Evolutionary conservation across 495 filamentous ascomycete genomes (phyloP).

Genomic region (Podospora pseudocomata): DNA sequence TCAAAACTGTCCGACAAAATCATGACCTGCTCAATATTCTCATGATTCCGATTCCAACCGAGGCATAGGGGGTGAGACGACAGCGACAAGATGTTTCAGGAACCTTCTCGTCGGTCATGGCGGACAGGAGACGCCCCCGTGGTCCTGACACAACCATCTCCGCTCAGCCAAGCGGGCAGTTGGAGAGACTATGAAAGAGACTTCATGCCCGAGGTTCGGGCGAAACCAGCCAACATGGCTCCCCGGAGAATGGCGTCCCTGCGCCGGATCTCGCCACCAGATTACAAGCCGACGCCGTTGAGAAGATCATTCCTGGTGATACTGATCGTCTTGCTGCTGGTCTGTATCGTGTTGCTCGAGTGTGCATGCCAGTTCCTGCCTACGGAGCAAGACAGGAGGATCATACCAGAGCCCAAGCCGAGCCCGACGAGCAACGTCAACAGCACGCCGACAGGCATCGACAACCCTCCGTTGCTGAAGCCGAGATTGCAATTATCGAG

Average conservation of each 20-base stretch:
- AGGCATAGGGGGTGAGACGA: not conserved
- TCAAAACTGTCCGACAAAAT: not conserved
- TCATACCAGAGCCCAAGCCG: constrained; percentile 9
- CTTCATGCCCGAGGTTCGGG: not conserved
- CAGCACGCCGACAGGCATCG: not conserved
- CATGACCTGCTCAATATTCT: not conserved
- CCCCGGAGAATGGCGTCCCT: not conserved
- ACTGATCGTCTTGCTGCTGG: constrained; percentile 23
- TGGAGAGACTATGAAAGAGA: constrained; percentile 1
- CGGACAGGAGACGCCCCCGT: not conserved
- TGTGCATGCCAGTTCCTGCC: constrained; percentile 30
- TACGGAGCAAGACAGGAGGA: constrained; percentile 12
- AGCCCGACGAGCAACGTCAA: not conserved
- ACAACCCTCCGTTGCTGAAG: not conserved
- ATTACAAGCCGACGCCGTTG: constrained; percentile 36
- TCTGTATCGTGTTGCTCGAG: constrained; percentile 22
- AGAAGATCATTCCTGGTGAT: constrained; percentile 34
- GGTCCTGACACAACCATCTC: not conserved
- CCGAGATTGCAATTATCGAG: not conserved
- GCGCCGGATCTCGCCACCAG: constrained; percentile 14
- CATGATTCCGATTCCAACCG: not conserved
- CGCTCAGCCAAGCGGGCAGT: constrained; percentile 1
- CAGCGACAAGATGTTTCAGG: not conserved
- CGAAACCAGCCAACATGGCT: not conserved
- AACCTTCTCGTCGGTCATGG: not conserved